A percentile compares a stretch with the other conserved stretches of the same genome.
These are phyloP conservation scores for Podospora pseudocomata DNA, from an alignment of 495 filamentous ascomycete species.

Conservation along the genomic window DNA sequence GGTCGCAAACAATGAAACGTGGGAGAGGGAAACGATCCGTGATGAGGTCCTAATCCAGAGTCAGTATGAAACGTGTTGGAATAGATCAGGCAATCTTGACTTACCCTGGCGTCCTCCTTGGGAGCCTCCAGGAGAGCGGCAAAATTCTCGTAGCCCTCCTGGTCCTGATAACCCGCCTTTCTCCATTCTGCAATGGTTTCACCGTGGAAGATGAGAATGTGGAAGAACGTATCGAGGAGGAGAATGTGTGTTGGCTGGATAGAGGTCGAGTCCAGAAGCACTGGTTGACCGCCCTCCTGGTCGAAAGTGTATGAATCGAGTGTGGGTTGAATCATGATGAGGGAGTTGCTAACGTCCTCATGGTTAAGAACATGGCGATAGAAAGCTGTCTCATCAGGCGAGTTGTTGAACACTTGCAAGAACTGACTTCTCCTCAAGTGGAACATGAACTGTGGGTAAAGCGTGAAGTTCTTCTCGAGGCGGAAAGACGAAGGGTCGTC, in stretches of 20 bases:
- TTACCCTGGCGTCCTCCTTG: conserved; percentile 95
- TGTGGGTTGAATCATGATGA: conserved; percentile 99
- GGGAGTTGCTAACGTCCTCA: conserved; percentile 93
- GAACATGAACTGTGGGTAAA: conserved; percentile 99
- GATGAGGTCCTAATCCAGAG: conserved; percentile 75
- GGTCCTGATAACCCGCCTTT: conserved; percentile 96
- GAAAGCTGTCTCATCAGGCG: conserved; percentile 97
- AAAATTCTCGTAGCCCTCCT: conserved; percentile 98
- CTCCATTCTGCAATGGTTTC: conserved; percentile 98
- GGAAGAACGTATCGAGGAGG: conserved; percentile 97
- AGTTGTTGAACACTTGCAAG: conserved; percentile 99
- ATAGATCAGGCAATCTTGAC: conserved; percentile 26
- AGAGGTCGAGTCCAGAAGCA: conserved; percentile 90
- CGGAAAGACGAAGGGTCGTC: conserved; percentile 98
- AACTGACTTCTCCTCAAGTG: conserved; percentile 96
- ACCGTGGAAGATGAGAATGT: conserved; percentile 98
- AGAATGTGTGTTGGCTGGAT: conserved; percentile 94
- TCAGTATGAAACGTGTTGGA: conserved; percentile 18
- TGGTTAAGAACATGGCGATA: conserved; percentile 96
- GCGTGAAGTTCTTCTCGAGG: conserved; percentile 97
- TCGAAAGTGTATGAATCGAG: conserved; percentile 97
- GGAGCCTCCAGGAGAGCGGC: conserved; percentile 81
- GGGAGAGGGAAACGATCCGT: conserved; percentile 96
- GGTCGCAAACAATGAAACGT: conserved; percentile 98
- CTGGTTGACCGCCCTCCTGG: conserved; percentile 83